Evolutionary conservation across 164 flowering plant genomes (phyloP).

Genomic region (Umbellularia californica): DNA sequence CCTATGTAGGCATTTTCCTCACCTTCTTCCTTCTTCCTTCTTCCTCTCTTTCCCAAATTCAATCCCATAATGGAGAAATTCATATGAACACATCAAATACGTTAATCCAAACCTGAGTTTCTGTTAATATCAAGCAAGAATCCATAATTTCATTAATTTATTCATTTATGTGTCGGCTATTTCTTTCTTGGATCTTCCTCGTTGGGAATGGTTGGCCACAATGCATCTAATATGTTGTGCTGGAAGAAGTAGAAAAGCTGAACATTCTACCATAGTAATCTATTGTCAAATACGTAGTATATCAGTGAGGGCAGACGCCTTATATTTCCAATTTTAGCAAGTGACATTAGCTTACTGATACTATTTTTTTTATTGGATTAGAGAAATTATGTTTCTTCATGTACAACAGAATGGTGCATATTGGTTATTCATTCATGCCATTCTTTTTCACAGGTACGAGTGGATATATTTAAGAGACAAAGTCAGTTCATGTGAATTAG

Average conservation of each 20-base stretch:
- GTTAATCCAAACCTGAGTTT: background rate
- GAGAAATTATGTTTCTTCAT: conserved; percentile 34
- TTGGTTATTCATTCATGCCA: conserved; percentile 38
- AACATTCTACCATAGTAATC: conserved; percentile 22
- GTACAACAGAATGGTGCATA: conserved; percentile 43
- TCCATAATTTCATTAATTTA: background rate
- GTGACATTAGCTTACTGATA: conserved; percentile 24
- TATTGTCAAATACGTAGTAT: conserved; percentile 18
- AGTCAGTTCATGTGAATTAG: too few species aligned
- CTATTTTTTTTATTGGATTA: conserved; percentile 30
- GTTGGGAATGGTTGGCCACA: conserved; percentile 33
- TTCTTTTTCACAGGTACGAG: conserved; percentile 59
- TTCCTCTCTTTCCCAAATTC: too few species aligned
- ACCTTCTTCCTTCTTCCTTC: too few species aligned
- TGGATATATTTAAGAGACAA: conserved; percentile 35
- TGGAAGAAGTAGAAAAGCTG: conserved; percentile 29
- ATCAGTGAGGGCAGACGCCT: background rate
- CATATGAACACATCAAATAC: too few species aligned
- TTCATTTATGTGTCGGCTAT: background rate
- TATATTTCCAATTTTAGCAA: conserved; percentile 11
- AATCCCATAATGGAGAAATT: too few species aligned
- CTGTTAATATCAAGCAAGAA: background rate
- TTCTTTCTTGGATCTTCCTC: conserved; percentile 5
- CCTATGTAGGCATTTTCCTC: too few species aligned
- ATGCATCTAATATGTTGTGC: conserved; percentile 48